These are phyloP conservation scores for Encephalitozoon hellem DNA, from an alignment of 371 early-diverging fungal genomes.

Conservation along the genomic window DNA sequence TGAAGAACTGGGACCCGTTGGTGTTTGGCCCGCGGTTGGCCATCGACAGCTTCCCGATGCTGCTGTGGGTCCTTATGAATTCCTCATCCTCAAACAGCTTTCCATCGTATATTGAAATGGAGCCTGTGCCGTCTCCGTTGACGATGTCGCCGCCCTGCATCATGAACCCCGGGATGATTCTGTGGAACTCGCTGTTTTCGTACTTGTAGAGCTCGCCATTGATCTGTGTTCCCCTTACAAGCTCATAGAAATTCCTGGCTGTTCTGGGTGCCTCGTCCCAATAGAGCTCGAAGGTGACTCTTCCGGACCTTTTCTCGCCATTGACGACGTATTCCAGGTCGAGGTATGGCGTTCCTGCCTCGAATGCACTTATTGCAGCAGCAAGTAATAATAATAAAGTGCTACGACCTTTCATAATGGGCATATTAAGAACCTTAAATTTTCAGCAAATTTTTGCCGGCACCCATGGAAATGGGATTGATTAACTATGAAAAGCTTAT, in stretches of 20 bases:
- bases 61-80: constrained; percentile 68
- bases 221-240: background rate
- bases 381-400: background rate
- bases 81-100: constrained; percentile 85
- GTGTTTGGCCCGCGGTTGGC: constrained; percentile 87
- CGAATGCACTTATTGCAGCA: background rate
- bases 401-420: background rate
- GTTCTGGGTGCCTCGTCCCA: constrained; percentile 68
- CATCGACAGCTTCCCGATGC: constrained; percentile 81
- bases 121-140: constrained; percentile 79
- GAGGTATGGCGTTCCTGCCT: background rate
- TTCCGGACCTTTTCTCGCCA: background rate
- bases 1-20: constrained; percentile 95
- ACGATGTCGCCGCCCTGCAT: constrained; percentile 95
- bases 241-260: constrained; percentile 65
- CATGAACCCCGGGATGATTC: constrained; percentile 81
- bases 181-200: constrained; percentile 77
- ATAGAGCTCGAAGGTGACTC: constrained; percentile 60
- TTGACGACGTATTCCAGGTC: background rate
- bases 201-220: constrained; percentile 66
- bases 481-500: constrained; percentile 3
- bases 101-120: constrained; percentile 79
- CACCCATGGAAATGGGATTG: background rate
- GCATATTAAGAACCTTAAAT: background rate
- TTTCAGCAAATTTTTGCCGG: background rate